Conservation (phyloP, 257 asterid species). For the Marsdenia floribunda region DNA sequence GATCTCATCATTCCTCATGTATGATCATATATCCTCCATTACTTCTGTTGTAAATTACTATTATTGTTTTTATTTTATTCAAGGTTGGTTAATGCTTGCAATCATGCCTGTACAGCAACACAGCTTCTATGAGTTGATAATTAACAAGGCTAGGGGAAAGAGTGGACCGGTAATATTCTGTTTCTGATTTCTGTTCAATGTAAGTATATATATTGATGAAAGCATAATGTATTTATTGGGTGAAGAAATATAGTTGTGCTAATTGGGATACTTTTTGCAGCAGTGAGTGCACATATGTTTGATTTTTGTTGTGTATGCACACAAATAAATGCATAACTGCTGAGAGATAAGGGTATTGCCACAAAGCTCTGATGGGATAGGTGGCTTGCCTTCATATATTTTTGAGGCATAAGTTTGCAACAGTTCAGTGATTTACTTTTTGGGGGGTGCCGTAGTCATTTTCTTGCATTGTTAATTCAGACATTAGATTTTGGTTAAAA, state of each 20-base stretch:
- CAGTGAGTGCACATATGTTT: not conserved
- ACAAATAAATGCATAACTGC: too few species aligned
- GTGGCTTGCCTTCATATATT: too few species aligned
- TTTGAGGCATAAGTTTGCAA: too few species aligned
- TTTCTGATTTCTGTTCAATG: conserved; percentile 11
- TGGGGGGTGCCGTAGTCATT: too few species aligned
- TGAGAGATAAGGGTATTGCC: too few species aligned
- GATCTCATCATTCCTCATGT: conserved; percentile 98
- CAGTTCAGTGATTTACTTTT: too few species aligned
- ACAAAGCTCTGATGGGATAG: too few species aligned
- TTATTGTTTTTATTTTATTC: not conserved
- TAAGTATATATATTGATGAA: not conserved
- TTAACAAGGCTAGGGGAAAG: conserved; percentile 97
- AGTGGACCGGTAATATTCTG: conserved; percentile 93
- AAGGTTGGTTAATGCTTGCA: conserved; percentile 5
- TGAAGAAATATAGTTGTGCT: not conserved
- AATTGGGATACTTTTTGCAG: not conserved
- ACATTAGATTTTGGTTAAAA: too few species aligned
- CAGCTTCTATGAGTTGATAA: conserved; percentile 93
- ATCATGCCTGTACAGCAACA: conserved; percentile 58
- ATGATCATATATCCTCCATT: conserved; percentile 24
- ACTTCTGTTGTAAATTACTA: not conserved
- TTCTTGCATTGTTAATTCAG: too few species aligned
- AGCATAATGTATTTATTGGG: not conserved
- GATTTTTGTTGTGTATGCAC: not conserved